These are phyloP conservation scores for Gnomoniopsis sp. DNA, from an alignment of 2,329 filamentous ascomycete genomes.

Conservation along the genomic window DNA sequence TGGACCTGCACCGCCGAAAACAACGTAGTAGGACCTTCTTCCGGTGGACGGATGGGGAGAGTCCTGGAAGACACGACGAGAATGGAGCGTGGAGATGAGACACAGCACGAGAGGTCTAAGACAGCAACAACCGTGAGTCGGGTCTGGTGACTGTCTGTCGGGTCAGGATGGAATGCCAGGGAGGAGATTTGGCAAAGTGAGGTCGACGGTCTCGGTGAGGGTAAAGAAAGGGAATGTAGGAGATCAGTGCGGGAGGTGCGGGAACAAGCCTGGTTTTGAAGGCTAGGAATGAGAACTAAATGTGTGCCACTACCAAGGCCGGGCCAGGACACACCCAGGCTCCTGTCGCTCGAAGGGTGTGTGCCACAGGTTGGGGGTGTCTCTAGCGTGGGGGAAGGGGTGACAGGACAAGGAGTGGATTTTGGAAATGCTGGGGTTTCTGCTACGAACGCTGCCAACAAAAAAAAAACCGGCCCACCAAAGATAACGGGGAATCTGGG, in stretches of 20 bases:
- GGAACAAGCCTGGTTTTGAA: slow-evolving; percentile 17
- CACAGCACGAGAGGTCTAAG: background rate
- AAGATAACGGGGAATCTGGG: background rate
- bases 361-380: background rate
- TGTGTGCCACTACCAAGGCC: background rate
- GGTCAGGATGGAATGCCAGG: background rate
- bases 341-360: background rate
- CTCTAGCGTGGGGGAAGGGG: background rate
- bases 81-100: background rate
- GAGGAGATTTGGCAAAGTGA: background rate
- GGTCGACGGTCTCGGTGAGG: slow-evolving; percentile 4
- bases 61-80: background rate
- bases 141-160: background rate
- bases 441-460: background rate
- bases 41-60: background rate
- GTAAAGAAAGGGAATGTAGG: background rate
- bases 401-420: background rate
- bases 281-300: slow-evolving; percentile 9
- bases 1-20: background rate
- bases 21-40: background rate
- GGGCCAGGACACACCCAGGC: background rate
- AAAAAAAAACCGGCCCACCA: background rate
- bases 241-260: slow-evolving; percentile 14
- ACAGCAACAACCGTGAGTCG: background rate
- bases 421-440: background rate